Base-by-base conservation (phyloP, 108 stramenopile species). In the Asterionellopsis glacialis region DNA sequence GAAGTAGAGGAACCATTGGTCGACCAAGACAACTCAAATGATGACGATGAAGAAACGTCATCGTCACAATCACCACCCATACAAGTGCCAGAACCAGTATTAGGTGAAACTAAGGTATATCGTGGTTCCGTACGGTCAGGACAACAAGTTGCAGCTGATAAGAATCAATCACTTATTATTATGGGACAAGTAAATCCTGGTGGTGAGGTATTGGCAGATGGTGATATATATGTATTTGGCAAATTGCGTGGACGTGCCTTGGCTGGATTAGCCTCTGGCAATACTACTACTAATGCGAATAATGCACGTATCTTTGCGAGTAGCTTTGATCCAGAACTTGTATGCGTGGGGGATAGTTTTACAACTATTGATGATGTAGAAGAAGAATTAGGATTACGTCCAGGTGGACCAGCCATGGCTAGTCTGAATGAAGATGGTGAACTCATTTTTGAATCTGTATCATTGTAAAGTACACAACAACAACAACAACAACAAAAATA, bases 321-420 rank as follows among this genome's bases (percentile, higher is more conserved):
- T 9, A 43, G 55, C 28, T 73, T 73, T 57, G 72, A 73, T 63
- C 66, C 72, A 1, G 72, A 73, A 68, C 72, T 73, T 38, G 67
- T 73, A 19, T 67, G 72, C 39, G 67, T 73, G n/a, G 72, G 72
- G 16, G 49, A 67, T 39, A 57, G 25, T n/a, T 73, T 73, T 27
- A 68, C 67, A 43, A 73, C 72, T 6, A 50, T 73, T 27, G 72
- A 73, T 41, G 61, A 63, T 38, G 61, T 68, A 1, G 22, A 14
- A 11, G 39, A 61, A 28, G 41, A 41, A n/a, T 49, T 26, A 57
- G 50, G 72, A 57, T 52, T 64, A 41, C 23, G 49, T 40, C 55
- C 51, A 16, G 72, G 67, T 43, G 67, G 57, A 26, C 66, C 66
- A 41, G 72, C 61, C 28, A 57, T 73, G 47, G 72, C 55, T 9